These are phyloP conservation scores for Bothriochloa decipiens DNA, from an alignment of 176 grass and related monocot species.

Conservation along the genomic window DNA sequence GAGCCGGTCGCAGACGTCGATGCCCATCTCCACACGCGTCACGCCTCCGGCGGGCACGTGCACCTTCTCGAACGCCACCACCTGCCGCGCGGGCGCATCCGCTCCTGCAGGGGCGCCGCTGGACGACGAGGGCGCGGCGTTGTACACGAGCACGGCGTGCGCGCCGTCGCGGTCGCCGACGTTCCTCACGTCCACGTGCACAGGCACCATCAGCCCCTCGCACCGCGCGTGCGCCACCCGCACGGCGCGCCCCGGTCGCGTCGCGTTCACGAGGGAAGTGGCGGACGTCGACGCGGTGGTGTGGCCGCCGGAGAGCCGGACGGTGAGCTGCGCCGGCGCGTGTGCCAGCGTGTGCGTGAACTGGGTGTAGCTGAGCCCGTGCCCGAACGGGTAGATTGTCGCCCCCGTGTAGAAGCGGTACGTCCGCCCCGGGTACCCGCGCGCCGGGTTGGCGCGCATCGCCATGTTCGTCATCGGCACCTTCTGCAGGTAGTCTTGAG, in stretches of 20 bases:
- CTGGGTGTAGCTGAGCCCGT: slow-evolving; percentile 75
- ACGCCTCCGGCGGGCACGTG: slow-evolving; percentile 47
- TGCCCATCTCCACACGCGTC: slow-evolving; percentile 55
- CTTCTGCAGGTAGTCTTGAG: slow-evolving; percentile 61
- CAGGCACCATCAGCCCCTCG: slow-evolving; percentile 51
- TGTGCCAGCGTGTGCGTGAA: slow-evolving; percentile 65
- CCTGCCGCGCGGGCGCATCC: slow-evolving; percentile 44
- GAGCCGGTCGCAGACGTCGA: slow-evolving; percentile 66
- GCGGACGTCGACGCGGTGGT: neutral
- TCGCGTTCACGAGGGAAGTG: slow-evolving; percentile 30
- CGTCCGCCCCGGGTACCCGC: slow-evolving; percentile 69
- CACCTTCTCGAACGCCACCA: slow-evolving; percentile 89
- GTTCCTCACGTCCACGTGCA: slow-evolving; percentile 72
- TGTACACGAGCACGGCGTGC: slow-evolving; percentile 71
- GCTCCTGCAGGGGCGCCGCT: neutral
- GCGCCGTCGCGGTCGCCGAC: slow-evolving; percentile 63
- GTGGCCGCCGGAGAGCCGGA: slow-evolving; percentile 52
- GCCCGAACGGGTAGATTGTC: slow-evolving; percentile 69
- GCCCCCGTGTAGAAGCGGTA: slow-evolving; percentile 89
- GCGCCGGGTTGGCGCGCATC: slow-evolving; percentile 62
- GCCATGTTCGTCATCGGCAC: slow-evolving; percentile 83
- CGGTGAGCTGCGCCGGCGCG: slow-evolving; percentile 53
- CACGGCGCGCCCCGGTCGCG: slow-evolving; percentile 17
- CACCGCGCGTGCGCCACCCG: slow-evolving; percentile 64
- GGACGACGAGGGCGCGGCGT: slow-evolving; percentile 19